Percentiles rank a stretch among this genome's conserved stretches.
Evolutionary conservation across 2,329 filamentous ascomycete genomes (phyloP).

Genomic region (Fusarium sublunatum): DNA sequence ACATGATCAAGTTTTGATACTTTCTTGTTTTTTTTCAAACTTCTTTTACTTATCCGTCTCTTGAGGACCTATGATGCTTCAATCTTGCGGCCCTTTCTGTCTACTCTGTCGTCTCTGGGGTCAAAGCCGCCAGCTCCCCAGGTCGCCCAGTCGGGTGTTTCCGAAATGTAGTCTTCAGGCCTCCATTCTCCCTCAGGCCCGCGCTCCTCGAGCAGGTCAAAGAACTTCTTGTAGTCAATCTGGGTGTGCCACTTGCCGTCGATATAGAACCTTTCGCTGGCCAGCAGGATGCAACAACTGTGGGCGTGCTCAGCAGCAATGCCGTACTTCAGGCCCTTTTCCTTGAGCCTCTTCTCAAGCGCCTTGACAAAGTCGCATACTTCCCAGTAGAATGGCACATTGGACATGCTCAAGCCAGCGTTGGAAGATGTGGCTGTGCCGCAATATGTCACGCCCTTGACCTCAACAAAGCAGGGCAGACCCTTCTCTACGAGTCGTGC

Average conservation of each 20-base stretch:
- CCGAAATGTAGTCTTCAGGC: slow-evolving; percentile 88
- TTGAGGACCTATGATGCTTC: slow-evolving; percentile 48
- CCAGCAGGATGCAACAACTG: slow-evolving; percentile 90
- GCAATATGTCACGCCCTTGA: slow-evolving; percentile 98
- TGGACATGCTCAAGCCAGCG: slow-evolving; percentile 94
- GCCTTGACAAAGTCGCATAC: slow-evolving; percentile 84
- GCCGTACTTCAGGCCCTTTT: slow-evolving; percentile 82
- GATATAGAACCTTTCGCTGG: slow-evolving; percentile 81
- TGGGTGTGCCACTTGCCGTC: slow-evolving; percentile 88
- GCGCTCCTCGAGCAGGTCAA: slow-evolving; percentile 80
- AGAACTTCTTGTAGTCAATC: slow-evolving; percentile 92
- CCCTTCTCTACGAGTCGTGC: slow-evolving; percentile 87
- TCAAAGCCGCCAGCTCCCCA: slow-evolving; percentile 97
- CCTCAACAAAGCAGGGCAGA: slow-evolving; percentile 90
- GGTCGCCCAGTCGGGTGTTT: slow-evolving; percentile 92
- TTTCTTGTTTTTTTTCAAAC: slow-evolving; percentile 29
- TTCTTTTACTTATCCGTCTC: slow-evolving; percentile 16
- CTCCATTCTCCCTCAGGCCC: slow-evolving; percentile 75
- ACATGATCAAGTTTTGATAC: slow-evolving; percentile 43
- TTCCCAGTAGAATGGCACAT: slow-evolving; percentile 96
- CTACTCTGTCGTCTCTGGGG: slow-evolving; percentile 86
- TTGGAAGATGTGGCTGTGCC: slow-evolving; percentile 86
- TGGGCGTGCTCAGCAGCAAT: slow-evolving; percentile 96
- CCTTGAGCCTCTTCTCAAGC: slow-evolving; percentile 74
- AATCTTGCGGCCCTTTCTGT: slow-evolving; percentile 81